phyloP scores from a whole-genome alignment of 2,329 filamentous ascomycete species.

The Ceratocystis lukuohia region DNA sequence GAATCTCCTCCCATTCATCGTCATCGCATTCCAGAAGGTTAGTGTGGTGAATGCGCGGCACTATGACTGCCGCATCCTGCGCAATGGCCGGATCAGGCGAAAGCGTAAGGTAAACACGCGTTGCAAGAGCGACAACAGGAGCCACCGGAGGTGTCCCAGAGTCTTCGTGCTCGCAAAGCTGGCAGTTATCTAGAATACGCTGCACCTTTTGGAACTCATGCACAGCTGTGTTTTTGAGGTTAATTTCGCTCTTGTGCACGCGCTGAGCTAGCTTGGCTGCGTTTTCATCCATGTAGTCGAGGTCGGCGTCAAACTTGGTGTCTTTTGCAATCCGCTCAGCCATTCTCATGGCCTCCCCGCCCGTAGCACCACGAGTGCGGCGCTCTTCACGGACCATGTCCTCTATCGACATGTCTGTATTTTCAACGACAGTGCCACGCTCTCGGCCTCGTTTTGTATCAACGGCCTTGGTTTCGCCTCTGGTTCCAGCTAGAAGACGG shows the following conservation, averaged over 20 bases:
- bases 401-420: conserved; percentile 89
- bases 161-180: conserved; percentile 87
- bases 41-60: conserved; percentile 70
- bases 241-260: conserved; percentile 75
- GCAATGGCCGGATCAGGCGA: conserved; percentile 80
- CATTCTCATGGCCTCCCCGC: conserved; percentile 67
- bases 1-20: conserved; percentile 97
- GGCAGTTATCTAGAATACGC: conserved; percentile 71
- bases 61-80: conserved; percentile 72
- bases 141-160: conserved; percentile 59
- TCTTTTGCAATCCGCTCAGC: conserved; percentile 94
- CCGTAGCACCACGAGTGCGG: conserved; percentile 61
- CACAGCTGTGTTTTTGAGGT: conserved; percentile 77
- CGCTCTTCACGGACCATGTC: conserved; percentile 96
- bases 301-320: conserved; percentile 73
- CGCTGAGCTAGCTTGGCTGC: conserved; percentile 76
- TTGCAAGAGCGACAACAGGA: conserved; percentile 73
- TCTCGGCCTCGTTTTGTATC: conserved; percentile 72
- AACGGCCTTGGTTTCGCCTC: conserved; percentile 62
- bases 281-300: conserved; percentile 97
- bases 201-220: conserved; percentile 83
- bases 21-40: conserved; percentile 98
- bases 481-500: conserved; percentile 64
- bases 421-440: conserved; percentile 73
- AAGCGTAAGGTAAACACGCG: conserved; percentile 74